A percentile compares a stretch with the other conserved stretches of the same genome.
Conservation (phyloP, 345 rosid genomes). For the Psidium guajava region DNA sequence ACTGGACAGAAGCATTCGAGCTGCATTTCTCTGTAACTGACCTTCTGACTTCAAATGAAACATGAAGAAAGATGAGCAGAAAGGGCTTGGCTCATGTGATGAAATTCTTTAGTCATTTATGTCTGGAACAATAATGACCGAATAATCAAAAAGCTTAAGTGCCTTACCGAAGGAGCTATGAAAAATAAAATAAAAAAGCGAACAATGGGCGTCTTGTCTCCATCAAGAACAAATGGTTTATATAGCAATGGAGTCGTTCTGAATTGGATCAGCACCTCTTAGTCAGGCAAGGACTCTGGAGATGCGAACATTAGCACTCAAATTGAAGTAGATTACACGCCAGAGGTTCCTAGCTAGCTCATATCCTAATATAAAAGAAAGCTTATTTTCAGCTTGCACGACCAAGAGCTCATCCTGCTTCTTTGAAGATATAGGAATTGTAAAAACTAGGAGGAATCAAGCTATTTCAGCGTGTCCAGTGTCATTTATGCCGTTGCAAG, state of each 20-base stretch:
- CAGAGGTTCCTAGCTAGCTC: background rate
- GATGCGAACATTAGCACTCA: background rate
- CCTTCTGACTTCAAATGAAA: background rate
- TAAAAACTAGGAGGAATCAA: background rate
- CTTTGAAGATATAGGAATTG: background rate
- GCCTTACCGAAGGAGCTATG: background rate
- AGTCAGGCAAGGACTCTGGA: background rate
- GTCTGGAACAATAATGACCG: background rate
- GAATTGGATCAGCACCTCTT: background rate
- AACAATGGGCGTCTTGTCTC: background rate
- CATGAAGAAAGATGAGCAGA: background rate
- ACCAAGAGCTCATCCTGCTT: background rate
- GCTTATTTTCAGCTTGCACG: background rate
- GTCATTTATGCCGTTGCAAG: background rate
- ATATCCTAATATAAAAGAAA: background rate
- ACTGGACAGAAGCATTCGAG: background rate
- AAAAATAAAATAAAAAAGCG: background rate
- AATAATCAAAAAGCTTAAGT: background rate
- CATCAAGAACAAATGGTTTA: background rate
- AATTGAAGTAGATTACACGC: background rate
- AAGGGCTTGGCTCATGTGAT: background rate
- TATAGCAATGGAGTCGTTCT: background rate
- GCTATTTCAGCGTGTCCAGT: background rate
- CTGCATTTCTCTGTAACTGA: background rate
- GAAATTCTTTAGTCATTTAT: background rate